Base-by-base conservation (phyloP, 129 eudicot species). In the Chrysanthemum lavandulifolium region DNA sequence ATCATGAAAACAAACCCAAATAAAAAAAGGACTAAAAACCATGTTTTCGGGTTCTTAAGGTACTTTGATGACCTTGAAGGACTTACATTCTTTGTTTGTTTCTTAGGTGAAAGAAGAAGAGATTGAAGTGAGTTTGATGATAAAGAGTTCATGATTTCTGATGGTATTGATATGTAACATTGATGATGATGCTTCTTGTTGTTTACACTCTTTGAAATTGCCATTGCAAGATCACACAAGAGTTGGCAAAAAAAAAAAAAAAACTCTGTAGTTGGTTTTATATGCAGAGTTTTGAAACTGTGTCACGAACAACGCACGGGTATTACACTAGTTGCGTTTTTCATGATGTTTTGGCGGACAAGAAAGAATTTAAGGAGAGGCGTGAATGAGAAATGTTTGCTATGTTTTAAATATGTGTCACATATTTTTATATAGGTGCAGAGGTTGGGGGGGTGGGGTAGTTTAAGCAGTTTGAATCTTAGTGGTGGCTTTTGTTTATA, bases 111-210 rank as follows among this genome's bases (percentile, higher is more conserved):
- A 18, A 74, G 63, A 43, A 89, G 87, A 60, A 89, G 87, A 52
- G 96, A 82, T 65, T 93, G 87, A 52, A 89, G 85, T 15, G 96
- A 83, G 64, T 88, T 53, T 73, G 96, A 83, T 29, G 98, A 89
- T 71, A 89, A 81, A 33, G 98, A 82, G 84, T 74, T 82, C 57
- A 93, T 87, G 62, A 93, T 76, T 45, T 87, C 88, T 59, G 98
- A 87, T 53, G 97, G 96, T 5, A 89, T 90, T 6, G 98, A 79
- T 7, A 93, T 89, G 86, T 84, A 93, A 50, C 89, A 78, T 76
- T 87, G 91, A 55, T 83, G 86, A 23, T 78, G 77, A 3, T 72
- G 66, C 27, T 78, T 72, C 84, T 85, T 93, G 80, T 77, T 82
- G 81, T 71, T 84, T 33, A 40, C 86, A 82, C 33, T 73, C 61